Conservation (phyloP, 352 stramenopile species). For the Peronospora belbahrii region DNA sequence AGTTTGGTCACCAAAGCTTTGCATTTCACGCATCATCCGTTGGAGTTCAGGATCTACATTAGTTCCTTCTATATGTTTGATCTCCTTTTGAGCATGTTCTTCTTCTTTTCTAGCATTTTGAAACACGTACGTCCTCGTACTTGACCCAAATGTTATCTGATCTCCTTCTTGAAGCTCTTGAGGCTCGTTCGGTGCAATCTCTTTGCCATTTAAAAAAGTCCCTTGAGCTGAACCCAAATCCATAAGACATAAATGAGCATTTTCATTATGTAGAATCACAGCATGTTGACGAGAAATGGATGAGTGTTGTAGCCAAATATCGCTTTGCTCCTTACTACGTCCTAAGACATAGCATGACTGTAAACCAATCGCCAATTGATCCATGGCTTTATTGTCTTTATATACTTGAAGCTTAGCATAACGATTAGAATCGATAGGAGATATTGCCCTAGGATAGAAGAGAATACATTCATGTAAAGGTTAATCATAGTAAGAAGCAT, state of each 20-base stretch:
- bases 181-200: constrained; percentile 47
- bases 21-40: constrained; percentile 35
- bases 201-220: constrained; percentile 68
- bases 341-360: constrained; percentile 65
- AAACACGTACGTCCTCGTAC: constrained; percentile 54
- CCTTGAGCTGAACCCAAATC: constrained; percentile 82
- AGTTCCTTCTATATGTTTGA: not conserved
- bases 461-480: not conserved
- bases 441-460: constrained; percentile 34
- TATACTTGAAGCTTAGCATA: constrained; percentile 43
- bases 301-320: constrained; percentile 69
- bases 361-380: constrained; percentile 37
- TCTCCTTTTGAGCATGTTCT: not conserved
- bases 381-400: constrained; percentile 39
- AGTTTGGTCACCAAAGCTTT: constrained; percentile 40
- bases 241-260: constrained; percentile 46
- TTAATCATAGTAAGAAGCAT: not conserved
- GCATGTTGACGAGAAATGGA: constrained; percentile 81
- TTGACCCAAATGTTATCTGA: constrained; percentile 49
- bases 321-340: constrained; percentile 65
- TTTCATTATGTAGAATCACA: constrained; percentile 55
- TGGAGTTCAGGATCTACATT: constrained; percentile 20
- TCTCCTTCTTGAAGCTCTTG: constrained; percentile 37
- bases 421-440: constrained; percentile 35
- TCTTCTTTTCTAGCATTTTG: constrained; percentile 17